phyloP scores from a whole-genome alignment of 345 rosid species.

The Lepidium didymum region DNA sequence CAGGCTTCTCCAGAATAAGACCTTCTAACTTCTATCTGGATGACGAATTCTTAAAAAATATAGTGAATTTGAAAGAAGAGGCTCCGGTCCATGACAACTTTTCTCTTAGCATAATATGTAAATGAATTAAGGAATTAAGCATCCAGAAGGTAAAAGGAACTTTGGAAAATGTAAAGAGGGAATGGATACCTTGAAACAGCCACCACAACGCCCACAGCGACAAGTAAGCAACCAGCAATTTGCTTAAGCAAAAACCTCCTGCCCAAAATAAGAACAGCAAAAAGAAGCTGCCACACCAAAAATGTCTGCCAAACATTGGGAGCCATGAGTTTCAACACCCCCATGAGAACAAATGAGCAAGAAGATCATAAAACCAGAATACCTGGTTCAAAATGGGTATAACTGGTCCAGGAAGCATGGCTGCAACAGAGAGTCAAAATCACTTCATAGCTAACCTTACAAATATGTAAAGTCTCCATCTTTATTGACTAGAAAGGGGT shows the following conservation, averaged over 20 bases:
- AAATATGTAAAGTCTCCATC: neutral
- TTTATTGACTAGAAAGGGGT: neutral
- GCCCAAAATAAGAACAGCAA: constrained; percentile 56
- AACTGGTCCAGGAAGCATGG: constrained; percentile 88
- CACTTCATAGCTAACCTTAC: constrained; percentile 15
- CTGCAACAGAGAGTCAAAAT: constrained; percentile 34
- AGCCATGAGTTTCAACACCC: neutral
- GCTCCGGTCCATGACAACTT: neutral
- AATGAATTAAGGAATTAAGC: neutral
- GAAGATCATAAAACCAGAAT: constrained; percentile 1
- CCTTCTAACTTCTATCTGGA: neutral
- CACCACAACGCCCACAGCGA: constrained; percentile 63
- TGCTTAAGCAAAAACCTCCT: constrained; percentile 56
- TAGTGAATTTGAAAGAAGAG: neutral
- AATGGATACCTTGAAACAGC: constrained; percentile 65
- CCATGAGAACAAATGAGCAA: neutral
- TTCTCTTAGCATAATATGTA: neutral
- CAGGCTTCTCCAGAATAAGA: neutral
- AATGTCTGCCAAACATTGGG: constrained; percentile 46
- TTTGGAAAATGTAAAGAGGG: neutral
- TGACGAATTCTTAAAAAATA: neutral
- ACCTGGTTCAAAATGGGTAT: constrained; percentile 86
- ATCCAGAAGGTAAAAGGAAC: neutral
- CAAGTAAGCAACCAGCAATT: constrained; percentile 70
- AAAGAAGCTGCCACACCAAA: constrained; percentile 79